A percentile compares a stretch with the other conserved stretches of the same genome.
Conservation (phyloP, 441 rosid species). For the Pelargonium cotyledonis region DNA sequence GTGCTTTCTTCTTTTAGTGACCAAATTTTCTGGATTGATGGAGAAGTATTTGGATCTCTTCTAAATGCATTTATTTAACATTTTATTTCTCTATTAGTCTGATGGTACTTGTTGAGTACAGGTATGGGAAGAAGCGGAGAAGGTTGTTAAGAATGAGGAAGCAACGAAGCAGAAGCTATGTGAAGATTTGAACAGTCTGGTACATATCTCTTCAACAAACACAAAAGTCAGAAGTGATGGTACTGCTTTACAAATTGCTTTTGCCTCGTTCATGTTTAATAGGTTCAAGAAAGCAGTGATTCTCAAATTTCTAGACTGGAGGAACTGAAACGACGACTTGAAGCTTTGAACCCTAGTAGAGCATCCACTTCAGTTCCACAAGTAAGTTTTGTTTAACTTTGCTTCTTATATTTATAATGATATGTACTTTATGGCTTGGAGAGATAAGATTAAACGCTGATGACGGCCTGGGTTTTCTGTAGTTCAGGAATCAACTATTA, state of each 20-base stretch:
- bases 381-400: slow-evolving; percentile 37
- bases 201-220: slow-evolving; percentile 27
- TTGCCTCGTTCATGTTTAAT: slow-evolving; percentile 13
- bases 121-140: slow-evolving; percentile 71
- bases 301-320: slow-evolving; percentile 75
- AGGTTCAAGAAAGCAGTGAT: slow-evolving; percentile 92
- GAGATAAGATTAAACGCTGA: background rate
- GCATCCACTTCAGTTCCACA: slow-evolving; percentile 39
- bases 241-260: slow-evolving; percentile 11
- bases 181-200: slow-evolving; percentile 73
- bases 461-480: background rate
- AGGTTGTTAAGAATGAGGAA: slow-evolving; percentile 73
- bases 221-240: slow-evolving; percentile 6
- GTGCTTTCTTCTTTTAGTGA: background rate
- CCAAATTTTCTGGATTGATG: background rate
- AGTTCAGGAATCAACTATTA: slow-evolving; percentile 1
- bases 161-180: slow-evolving; percentile 70
- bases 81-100: slow-evolving; percentile 2
- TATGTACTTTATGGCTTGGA: slow-evolving; percentile 5
- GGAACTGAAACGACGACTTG: slow-evolving; percentile 76
- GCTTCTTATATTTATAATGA: slow-evolving; percentile 12
- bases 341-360: slow-evolving; percentile 70
- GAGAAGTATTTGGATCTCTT: too few relatives aligned
- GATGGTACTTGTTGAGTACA: slow-evolving; percentile 22
- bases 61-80: background rate